phyloP scores from a whole-genome alignment of 805 yeast species.

The Groenewaldozyma tartarivorans region DNA sequence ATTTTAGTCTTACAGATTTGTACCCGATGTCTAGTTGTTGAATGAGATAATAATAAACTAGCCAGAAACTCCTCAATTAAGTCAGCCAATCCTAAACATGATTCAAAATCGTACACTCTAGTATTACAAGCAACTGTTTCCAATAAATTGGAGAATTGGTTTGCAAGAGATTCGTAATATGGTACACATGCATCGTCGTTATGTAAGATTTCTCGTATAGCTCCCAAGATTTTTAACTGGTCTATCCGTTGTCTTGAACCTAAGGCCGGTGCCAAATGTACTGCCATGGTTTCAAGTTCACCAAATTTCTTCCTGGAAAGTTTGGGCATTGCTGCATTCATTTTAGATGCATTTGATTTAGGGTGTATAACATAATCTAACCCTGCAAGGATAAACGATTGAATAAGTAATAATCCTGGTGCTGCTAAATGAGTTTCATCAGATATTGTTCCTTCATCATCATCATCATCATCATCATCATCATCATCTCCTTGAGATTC shows the following conservation, averaged over 20 bases:
- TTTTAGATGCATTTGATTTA: not conserved
- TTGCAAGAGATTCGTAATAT: conserved; percentile 24
- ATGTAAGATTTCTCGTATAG: conserved; percentile 31
- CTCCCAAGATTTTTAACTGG: conserved; percentile 24
- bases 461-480: conserved; percentile 8
- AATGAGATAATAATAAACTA: conserved; percentile 23
- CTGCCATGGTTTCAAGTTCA: conserved; percentile 13
- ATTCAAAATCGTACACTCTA: conserved; percentile 27
- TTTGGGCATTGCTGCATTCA: not conserved
- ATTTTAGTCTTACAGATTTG: conserved; percentile 18
- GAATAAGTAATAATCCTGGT: conserved; percentile 20
- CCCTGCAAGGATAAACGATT: conserved; percentile 19
- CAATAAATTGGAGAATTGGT: conserved; percentile 29
- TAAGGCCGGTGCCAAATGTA: conserved; percentile 16
- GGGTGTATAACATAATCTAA: conserved; percentile 18
- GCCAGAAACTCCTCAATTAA: conserved; percentile 31
- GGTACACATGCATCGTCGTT: conserved; percentile 25
- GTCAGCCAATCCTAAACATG: conserved; percentile 31
- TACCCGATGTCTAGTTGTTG: conserved; percentile 19
- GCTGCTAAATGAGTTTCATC: conserved; percentile 15
- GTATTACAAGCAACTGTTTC: conserved; percentile 27
- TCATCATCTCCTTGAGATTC: conserved; percentile 8
- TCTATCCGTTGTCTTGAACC: conserved; percentile 23
- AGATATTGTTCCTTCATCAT: conserved; percentile 13
- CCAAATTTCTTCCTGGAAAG: conserved; percentile 5